These are phyloP conservation scores for Psilocybe sp. DNA, from an alignment of 768 basidiomycete genomes.

Conservation along the genomic window DNA sequence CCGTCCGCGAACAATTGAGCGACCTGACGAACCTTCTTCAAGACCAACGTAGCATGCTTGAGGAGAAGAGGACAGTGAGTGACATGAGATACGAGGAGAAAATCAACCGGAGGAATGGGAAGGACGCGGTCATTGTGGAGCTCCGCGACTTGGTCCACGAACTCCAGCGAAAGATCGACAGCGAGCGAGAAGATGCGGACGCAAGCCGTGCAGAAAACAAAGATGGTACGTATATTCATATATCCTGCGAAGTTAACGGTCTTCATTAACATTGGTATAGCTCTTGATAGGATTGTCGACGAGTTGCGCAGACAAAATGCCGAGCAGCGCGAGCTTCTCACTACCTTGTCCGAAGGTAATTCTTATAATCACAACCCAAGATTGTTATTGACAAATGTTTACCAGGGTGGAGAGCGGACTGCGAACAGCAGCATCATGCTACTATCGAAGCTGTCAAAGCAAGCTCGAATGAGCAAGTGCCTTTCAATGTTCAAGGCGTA, in stretches of 20 bases:
- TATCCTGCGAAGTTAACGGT: neutral
- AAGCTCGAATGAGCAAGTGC: slow-evolving; percentile 74
- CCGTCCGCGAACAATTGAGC: slow-evolving; percentile 53
- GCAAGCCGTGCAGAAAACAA: slow-evolving; percentile 51
- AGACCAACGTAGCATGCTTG: slow-evolving; percentile 58
- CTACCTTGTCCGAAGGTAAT: slow-evolving; percentile 55
- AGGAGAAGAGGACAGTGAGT: slow-evolving; percentile 55
- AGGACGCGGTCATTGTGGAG: slow-evolving; percentile 55
- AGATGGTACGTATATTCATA: slow-evolving; percentile 44
- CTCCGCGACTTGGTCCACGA: slow-evolving; percentile 60
- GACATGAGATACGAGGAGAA: slow-evolving; percentile 69
- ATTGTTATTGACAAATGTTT: neutral
- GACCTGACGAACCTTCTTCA: slow-evolving; percentile 76
- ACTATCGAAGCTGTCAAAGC: slow-evolving; percentile 64
- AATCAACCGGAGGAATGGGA: slow-evolving; percentile 50
- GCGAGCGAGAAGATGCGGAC: slow-evolving; percentile 47
- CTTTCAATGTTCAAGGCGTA: slow-evolving; percentile 83
- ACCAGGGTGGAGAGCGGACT: slow-evolving; percentile 69
- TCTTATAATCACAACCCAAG: slow-evolving; percentile 1
- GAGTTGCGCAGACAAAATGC: slow-evolving; percentile 57
- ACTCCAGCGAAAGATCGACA: slow-evolving; percentile 54
- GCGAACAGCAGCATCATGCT: slow-evolving; percentile 60
- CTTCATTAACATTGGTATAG: slow-evolving; percentile 36
- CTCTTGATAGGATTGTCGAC: slow-evolving; percentile 57
- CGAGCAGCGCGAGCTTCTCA: slow-evolving; percentile 57